These are phyloP conservation scores for Epichloe uncinata DNA, from an alignment of 2,329 filamentous ascomycete species.

Conservation along the genomic window DNA sequence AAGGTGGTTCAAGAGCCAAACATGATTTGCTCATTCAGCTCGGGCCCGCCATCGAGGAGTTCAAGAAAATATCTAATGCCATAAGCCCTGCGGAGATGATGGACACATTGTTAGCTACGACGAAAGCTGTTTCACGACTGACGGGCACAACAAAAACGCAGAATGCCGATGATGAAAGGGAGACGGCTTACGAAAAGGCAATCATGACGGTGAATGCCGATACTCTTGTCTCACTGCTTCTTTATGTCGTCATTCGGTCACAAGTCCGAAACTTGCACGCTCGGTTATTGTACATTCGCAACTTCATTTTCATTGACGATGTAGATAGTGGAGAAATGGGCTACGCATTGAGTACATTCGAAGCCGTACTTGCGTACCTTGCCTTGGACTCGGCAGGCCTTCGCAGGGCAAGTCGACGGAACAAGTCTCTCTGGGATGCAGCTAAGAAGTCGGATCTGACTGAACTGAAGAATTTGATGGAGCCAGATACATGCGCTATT, in stretches of 20 bases:
- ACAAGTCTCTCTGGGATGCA: constrained; percentile 79
- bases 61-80: constrained; percentile 68
- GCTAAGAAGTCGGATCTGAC: constrained; percentile 63
- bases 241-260: constrained; percentile 86
- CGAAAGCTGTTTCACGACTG: constrained; percentile 68
- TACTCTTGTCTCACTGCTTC: constrained; percentile 76
- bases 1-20: constrained; percentile 65
- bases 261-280: constrained; percentile 81
- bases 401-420: constrained; percentile 72
- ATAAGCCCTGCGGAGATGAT: constrained; percentile 84
- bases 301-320: constrained; percentile 96
- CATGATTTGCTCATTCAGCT: constrained; percentile 68
- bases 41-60: constrained; percentile 69
- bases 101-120: constrained; percentile 61
- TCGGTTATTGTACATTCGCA: constrained; percentile 83
- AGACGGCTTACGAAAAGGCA: constrained; percentile 35
- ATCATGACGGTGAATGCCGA: constrained; percentile 64
- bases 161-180: constrained; percentile 15
- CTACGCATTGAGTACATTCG: constrained; percentile 90
- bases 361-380: constrained; percentile 84
- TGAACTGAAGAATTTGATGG: constrained; percentile 65
- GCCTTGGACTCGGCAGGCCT: constrained; percentile 69
- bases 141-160: constrained; percentile 36
- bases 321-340: constrained; percentile 94
- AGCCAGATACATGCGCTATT: constrained; percentile 46